Conservation (phyloP, 2,329 filamentous ascomycete species). For the Paecilomyces sp. region DNA sequence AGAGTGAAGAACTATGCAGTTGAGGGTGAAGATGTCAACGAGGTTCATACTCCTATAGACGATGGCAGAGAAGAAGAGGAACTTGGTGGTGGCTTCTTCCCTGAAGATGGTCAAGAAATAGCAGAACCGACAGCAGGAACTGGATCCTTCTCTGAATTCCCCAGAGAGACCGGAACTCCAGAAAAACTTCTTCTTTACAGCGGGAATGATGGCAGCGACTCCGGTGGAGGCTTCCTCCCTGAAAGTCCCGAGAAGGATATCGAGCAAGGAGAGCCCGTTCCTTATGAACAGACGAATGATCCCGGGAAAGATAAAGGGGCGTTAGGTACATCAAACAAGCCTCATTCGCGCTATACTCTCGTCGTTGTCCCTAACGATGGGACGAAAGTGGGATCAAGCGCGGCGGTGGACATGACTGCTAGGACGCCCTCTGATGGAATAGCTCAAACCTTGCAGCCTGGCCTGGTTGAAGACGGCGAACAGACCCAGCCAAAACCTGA, state of each 20-base stretch:
- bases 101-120: constrained; percentile 19
- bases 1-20: constrained; percentile 56
- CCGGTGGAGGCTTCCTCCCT: constrained; percentile 21
- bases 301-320: neutral
- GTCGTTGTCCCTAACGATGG: constrained; percentile 20
- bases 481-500: neutral
- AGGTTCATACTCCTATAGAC: constrained; percentile 26
- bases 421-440: neutral
- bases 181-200: neutral
- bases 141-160: neutral
- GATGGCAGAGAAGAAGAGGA: constrained; percentile 16
- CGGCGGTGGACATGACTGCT: neutral
- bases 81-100: constrained; percentile 32
- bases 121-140: constrained; percentile 3
- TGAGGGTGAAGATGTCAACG: constrained; percentile 28
- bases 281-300: constrained; percentile 3
- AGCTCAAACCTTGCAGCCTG: neutral
- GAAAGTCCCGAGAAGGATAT: constrained; percentile 8
- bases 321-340: neutral
- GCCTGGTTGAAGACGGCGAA: neutral
- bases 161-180: neutral
- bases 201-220: neutral
- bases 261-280: neutral
- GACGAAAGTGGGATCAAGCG: neutral
- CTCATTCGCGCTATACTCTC: constrained; percentile 18